phyloP scores from a whole-genome alignment of 352 stramenopile genomes.

The Elongisporangium undulatum region DNA sequence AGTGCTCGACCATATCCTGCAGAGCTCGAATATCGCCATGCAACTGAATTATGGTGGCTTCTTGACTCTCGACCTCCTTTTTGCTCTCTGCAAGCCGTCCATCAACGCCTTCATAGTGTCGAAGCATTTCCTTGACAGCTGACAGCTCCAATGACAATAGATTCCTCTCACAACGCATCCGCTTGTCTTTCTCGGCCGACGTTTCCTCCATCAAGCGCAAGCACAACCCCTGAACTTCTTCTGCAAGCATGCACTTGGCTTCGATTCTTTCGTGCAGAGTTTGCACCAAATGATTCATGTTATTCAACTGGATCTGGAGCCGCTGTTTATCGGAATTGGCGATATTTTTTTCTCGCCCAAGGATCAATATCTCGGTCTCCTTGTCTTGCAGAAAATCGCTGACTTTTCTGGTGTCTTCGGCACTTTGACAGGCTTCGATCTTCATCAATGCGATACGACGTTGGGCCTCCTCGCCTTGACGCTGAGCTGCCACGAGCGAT shows the following conservation, averaged over 20 bases:
- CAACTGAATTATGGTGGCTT: background rate
- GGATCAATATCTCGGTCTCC: conserved; percentile 27
- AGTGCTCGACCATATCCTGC: conserved; percentile 6
- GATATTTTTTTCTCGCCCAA: conserved; percentile 27
- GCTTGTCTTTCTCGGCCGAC: conserved; percentile 35
- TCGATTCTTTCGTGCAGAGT: conserved; percentile 32
- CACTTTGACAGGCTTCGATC: conserved; percentile 34
- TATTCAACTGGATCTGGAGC: conserved; percentile 48
- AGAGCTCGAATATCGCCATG: conserved; percentile 4
- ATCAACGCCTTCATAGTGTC: conserved; percentile 36
- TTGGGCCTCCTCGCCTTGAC: conserved; percentile 43
- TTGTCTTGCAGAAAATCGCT: conserved; percentile 29
- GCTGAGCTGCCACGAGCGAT: conserved; percentile 20
- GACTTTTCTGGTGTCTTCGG: conserved; percentile 26
- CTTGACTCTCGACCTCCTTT: conserved; percentile 7
- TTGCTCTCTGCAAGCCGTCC: conserved; percentile 12
- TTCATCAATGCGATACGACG: conserved; percentile 48
- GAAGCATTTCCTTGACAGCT: conserved; percentile 31
- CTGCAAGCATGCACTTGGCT: conserved; percentile 27
- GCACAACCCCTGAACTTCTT: conserved; percentile 38
- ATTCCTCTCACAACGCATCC: conserved; percentile 36
- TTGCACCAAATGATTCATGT: conserved; percentile 21
- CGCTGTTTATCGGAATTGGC: conserved; percentile 30
- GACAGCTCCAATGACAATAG: conserved; percentile 40
- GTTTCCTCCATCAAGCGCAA: conserved; percentile 26